Conservation (phyloP, 2,329 filamentous ascomycete species). For the Talaromyces funiculosus region DNA sequence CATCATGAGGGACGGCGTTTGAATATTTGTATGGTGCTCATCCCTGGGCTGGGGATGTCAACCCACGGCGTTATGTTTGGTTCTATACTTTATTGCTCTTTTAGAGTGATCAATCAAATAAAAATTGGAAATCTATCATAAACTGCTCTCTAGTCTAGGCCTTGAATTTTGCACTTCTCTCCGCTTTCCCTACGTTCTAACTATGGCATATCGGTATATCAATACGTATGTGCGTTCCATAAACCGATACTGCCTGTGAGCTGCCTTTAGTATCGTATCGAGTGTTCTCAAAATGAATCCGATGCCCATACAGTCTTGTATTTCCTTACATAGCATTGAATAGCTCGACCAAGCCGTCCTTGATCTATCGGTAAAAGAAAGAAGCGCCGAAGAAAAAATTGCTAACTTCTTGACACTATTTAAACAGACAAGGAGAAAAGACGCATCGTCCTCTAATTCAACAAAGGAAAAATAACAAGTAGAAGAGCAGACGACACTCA, state of each 20-base stretch:
- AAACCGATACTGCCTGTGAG: background rate
- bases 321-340: too few relatives aligned
- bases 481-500: background rate
- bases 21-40: background rate
- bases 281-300: background rate
- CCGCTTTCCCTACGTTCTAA: too few relatives aligned
- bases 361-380: too few relatives aligned
- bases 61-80: background rate
- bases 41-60: background rate
- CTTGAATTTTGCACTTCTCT: too few relatives aligned
- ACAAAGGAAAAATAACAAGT: conserved; percentile 7
- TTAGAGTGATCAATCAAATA: background rate
- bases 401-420: background rate
- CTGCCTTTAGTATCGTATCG: background rate
- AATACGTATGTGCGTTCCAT: background rate
- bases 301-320: too few relatives aligned
- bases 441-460: conserved; percentile 5
- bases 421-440: conserved; percentile 7
- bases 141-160: background rate
- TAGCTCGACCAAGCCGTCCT: too few relatives aligned
- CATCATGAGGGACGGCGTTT: conserved; percentile 8
- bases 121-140: conserved; percentile 3
- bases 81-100: background rate
- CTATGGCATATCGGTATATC: too few relatives aligned
- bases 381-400: background rate